Percentiles rank a stretch among this genome's conserved stretches.
phyloP scores from a whole-genome alignment of 208 protist genomes.

The Angomonas desouzai region DNA sequence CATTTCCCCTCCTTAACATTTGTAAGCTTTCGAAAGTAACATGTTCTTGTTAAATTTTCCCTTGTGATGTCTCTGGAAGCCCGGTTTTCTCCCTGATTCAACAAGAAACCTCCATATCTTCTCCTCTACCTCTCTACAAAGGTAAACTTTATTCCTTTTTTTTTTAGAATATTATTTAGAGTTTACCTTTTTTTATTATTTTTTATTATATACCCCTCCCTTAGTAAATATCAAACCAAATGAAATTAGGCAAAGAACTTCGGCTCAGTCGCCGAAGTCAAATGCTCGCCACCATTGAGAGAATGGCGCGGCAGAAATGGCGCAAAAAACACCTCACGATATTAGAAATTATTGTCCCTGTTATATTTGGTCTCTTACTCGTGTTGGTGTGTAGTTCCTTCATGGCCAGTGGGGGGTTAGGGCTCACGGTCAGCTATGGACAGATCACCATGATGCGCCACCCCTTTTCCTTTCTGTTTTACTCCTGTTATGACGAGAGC shows the following conservation, averaged over 20 bases:
- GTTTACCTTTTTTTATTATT: slow-evolving; percentile 3
- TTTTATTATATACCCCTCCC: slow-evolving; percentile 1
- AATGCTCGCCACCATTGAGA: slow-evolving; percentile 9
- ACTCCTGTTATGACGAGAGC: neutral
- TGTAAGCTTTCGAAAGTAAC: no score
- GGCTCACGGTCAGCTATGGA: neutral
- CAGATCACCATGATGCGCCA: neutral
- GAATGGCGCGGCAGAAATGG: slow-evolving; percentile 5
- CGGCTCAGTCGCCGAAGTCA: neutral
- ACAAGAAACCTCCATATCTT: no score
- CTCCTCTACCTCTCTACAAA: no score
- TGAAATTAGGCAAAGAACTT: neutral
- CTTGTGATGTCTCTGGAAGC: no score
- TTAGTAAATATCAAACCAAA: neutral
- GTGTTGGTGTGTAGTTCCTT: slow-evolving; percentile 1
- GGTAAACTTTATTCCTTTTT: no score
- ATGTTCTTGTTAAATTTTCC: no score
- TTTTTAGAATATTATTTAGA: slow-evolving; percentile 4
- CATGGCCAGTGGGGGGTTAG: neutral
- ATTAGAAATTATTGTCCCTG: slow-evolving; percentile 6
- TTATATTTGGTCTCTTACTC: slow-evolving; percentile 7
- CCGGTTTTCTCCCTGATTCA: no score
- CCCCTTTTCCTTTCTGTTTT: neutral
- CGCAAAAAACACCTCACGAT: neutral
- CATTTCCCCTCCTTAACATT: no score